Percentiles rank a stretch among this genome's conserved stretches.
Evolutionary conservation across 176 grass and related monocot species (phyloP).

Genomic region (Lolium rigidum): DNA sequence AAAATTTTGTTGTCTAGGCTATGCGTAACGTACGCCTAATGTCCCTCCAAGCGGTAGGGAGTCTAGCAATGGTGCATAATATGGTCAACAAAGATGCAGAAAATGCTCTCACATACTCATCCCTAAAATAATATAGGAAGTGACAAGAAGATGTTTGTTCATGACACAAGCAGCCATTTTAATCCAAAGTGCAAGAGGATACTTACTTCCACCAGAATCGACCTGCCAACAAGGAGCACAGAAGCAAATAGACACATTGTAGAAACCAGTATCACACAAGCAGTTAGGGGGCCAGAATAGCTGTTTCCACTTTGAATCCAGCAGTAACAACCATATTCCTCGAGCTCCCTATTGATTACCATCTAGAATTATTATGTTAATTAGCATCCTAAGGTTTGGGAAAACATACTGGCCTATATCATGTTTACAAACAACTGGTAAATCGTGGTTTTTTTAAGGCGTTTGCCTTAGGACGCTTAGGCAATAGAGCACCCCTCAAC

Average conservation of each 20-base stretch:
- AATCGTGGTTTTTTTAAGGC: too few species aligned
- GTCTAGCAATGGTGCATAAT: too few species aligned
- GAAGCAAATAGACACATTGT: not conserved
- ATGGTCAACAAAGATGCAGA: not conserved
- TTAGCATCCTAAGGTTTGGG: not conserved
- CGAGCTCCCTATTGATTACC: not conserved
- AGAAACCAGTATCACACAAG: not conserved
- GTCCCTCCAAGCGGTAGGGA: not conserved
- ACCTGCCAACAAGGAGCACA: not conserved
- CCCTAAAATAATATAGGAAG: not conserved
- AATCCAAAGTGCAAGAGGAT: not conserved
- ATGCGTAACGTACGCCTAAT: not conserved
- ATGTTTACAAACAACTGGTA: not conserved
- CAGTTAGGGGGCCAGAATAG: not conserved
- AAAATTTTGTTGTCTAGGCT: not conserved
- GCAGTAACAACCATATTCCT: not conserved
- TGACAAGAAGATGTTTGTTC: not conserved
- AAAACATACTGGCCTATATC: not conserved
- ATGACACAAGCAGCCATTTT: too few species aligned
- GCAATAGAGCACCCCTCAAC: too few species aligned
- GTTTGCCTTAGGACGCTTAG: too few species aligned
- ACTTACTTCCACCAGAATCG: not conserved
- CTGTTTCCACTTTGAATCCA: not conserved
- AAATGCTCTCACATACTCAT: not conserved
- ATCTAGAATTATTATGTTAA: not conserved